Evolutionary conservation across 495 filamentous ascomycete species (phyloP).

Genomic region (Thozetella sp.): DNA sequence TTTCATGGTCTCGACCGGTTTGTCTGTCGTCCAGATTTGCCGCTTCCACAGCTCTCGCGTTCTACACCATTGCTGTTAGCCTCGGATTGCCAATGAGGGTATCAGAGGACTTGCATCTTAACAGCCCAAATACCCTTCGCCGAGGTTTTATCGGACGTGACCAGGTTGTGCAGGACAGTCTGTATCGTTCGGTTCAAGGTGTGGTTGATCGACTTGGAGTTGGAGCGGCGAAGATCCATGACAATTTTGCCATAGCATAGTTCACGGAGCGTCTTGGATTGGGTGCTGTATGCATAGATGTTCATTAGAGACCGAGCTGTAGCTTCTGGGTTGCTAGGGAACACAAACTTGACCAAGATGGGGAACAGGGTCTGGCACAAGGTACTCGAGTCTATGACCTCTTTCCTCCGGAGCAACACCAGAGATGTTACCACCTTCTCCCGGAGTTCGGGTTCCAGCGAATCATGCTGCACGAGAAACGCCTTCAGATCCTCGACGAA

Average conservation of each 20-base stretch:
- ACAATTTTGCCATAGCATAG: slow-evolving; percentile 90
- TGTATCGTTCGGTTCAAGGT: slow-evolving; percentile 90
- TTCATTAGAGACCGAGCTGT: slow-evolving; percentile 63
- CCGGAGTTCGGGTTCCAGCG: slow-evolving; percentile 77
- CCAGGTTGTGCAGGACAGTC: slow-evolving; percentile 86
- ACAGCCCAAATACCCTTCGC: slow-evolving; percentile 93
- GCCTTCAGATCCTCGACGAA: slow-evolving; percentile 83
- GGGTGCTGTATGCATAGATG: not conserved
- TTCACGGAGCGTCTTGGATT: slow-evolving; percentile 72
- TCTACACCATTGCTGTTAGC: slow-evolving; percentile 13
- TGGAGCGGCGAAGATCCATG: slow-evolving; percentile 83
- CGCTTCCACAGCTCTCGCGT: slow-evolving; percentile 42
- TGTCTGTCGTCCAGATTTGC: slow-evolving; percentile 56
- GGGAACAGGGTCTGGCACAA: slow-evolving; percentile 90
- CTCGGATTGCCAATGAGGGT: not conserved
- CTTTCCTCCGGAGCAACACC: slow-evolving; percentile 85
- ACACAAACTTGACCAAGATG: slow-evolving; percentile 63
- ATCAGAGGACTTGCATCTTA: slow-evolving; percentile 73
- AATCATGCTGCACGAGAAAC: slow-evolving; percentile 80
- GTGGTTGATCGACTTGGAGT: slow-evolving; percentile 85
- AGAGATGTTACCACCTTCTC: slow-evolving; percentile 95
- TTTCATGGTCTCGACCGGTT: slow-evolving; percentile 93
- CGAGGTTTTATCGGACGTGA: slow-evolving; percentile 80
- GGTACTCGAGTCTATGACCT: slow-evolving; percentile 80
- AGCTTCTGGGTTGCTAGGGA: not conserved